Evolutionary conservation across 78 protist genomes (phyloP).

Genomic region (Polysphondylium violaceum): DNA sequence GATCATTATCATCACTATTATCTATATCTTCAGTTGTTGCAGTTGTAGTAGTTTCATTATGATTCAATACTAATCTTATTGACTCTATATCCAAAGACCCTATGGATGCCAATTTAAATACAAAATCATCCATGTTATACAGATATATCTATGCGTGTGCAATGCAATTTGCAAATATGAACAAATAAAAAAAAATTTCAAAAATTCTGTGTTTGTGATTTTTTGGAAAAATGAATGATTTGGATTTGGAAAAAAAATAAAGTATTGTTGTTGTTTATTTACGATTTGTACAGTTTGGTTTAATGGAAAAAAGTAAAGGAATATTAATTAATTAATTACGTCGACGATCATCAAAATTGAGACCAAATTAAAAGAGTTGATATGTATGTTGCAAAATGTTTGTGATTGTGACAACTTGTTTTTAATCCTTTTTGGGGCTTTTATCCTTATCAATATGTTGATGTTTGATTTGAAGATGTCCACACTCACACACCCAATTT

Average conservation of each 20-base stretch:
- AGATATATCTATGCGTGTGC: too few relatives aligned
- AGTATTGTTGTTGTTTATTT: too few relatives aligned
- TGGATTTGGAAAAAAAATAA: not conserved
- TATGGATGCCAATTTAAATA: constrained; percentile 4
- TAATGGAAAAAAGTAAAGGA: too few relatives aligned
- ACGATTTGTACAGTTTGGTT: too few relatives aligned
- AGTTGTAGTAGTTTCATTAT: not conserved
- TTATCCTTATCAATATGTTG: too few relatives aligned
- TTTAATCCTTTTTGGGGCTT: too few relatives aligned
- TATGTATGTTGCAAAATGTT: too few relatives aligned
- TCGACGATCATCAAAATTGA: too few relatives aligned
- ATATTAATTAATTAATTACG: too few relatives aligned
- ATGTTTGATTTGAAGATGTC: constrained; percentile 61
- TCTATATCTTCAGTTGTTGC: constrained; percentile 4
- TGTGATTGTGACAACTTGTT: too few relatives aligned
- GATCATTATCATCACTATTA: not conserved
- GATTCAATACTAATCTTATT: constrained; percentile 37
- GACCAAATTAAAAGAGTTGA: too few relatives aligned
- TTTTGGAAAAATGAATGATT: not conserved
- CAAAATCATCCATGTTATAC: not conserved
- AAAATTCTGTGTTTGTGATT: not conserved
- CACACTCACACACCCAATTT: constrained; percentile 68
- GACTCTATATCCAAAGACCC: constrained; percentile 33
- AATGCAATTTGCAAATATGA: too few relatives aligned
- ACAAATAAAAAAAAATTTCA: not conserved